Evolutionary conservation across 495 filamentous ascomycete genomes (phyloP).

Genomic region (Lichenothelia convexa): DNA sequence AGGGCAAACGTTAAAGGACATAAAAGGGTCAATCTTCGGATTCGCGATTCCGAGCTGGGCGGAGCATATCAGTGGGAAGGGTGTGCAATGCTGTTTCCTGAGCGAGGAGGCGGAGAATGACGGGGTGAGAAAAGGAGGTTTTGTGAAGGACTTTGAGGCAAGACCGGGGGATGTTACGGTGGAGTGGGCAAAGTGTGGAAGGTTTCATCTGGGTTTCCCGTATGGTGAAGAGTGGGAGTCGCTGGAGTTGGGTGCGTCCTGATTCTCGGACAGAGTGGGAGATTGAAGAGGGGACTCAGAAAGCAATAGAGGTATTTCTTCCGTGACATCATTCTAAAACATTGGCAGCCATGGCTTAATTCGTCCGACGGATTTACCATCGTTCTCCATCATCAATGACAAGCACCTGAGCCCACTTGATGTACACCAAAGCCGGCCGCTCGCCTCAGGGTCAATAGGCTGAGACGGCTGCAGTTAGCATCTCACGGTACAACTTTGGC

Average conservation of each 20-base stretch:
- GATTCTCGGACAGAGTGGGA: too few relatives aligned
- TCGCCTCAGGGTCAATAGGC: too few relatives aligned
- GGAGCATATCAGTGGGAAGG: conserved; percentile 10
- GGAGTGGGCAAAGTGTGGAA: conserved; percentile 10
- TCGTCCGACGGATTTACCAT: too few relatives aligned
- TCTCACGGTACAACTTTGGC: too few relatives aligned
- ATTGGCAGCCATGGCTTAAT: too few relatives aligned
- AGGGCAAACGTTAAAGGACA: conserved; percentile 5
- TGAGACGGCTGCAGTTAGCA: too few relatives aligned
- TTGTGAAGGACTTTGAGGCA: conserved; percentile 11
- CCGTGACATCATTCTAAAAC: too few relatives aligned
- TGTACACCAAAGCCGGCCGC: too few relatives aligned
- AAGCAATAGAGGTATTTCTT: too few relatives aligned
- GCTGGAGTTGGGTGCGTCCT: conserved; percentile 1
- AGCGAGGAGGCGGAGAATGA: conserved; percentile 2
- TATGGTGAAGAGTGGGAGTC: conserved; percentile 8
- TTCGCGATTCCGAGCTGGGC: conserved; percentile 10
- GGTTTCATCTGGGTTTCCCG: conserved; percentile 14
- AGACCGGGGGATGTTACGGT: conserved; percentile 8
- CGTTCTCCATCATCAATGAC: too few relatives aligned
- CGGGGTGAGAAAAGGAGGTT: conserved; percentile 7
- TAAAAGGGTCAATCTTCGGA: conserved; percentile 12
- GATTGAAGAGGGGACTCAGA: too few relatives aligned
- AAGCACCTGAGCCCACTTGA: too few relatives aligned
- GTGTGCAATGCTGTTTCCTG: conserved; percentile 9